phyloP scores from a whole-genome alignment of 768 basidiomycete genomes.

The Boletus subcaerulescens region DNA sequence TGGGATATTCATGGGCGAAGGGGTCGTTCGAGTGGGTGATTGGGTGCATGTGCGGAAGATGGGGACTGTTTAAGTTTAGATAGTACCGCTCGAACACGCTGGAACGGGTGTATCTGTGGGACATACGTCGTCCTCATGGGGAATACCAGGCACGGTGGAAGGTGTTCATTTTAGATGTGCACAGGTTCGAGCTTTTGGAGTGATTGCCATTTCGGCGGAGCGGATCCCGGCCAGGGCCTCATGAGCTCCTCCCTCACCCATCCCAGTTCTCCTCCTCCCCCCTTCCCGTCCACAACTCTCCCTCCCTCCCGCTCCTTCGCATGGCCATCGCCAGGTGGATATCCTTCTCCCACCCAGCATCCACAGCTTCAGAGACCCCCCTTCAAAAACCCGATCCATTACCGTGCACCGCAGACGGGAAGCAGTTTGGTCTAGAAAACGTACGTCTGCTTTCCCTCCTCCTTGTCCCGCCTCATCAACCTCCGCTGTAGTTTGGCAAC shows the following conservation, averaged over 20 bases:
- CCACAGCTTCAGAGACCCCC: slow-evolving; percentile 23
- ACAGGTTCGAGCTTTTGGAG: background rate
- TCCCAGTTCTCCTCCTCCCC: background rate
- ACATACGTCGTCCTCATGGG: background rate
- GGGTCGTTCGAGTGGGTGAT: slow-evolving; percentile 62
- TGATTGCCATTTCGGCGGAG: background rate
- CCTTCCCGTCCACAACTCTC: background rate
- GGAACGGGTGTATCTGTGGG: no score
- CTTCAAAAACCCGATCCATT: slow-evolving; percentile 34
- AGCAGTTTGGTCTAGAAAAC: slow-evolving; percentile 97
- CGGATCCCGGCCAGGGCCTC: background rate
- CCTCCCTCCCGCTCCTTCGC: background rate
- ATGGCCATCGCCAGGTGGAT: slow-evolving; percentile 42
- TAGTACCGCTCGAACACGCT: no score
- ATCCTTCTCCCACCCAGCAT: slow-evolving; percentile 31
- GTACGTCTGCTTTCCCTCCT: slow-evolving; percentile 47
- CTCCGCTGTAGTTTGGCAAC: slow-evolving; percentile 78
- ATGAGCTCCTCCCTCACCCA: background rate
- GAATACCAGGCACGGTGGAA: background rate
- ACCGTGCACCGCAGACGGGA: slow-evolving; percentile 61
- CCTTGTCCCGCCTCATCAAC: slow-evolving; percentile 7
- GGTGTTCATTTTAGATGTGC: background rate
- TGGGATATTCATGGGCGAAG: slow-evolving; percentile 48
- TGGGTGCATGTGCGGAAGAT: slow-evolving; percentile 47
- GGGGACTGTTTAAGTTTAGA: slow-evolving; percentile 24